These are phyloP conservation scores for Penicillium turbatum DNA, from an alignment of 495 filamentous ascomycete genomes.

Conservation along the genomic window DNA sequence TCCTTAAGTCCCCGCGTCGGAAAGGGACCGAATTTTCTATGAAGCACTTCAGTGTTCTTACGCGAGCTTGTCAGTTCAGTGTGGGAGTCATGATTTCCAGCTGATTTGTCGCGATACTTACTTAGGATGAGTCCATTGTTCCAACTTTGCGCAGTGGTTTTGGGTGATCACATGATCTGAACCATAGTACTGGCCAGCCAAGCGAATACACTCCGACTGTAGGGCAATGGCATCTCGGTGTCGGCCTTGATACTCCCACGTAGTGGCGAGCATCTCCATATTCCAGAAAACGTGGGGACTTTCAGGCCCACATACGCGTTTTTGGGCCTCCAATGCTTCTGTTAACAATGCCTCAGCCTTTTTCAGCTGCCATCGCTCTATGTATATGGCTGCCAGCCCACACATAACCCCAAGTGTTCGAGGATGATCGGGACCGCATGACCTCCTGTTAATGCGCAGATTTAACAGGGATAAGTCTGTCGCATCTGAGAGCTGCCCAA, in stretches of 20 bases:
- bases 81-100: not conserved
- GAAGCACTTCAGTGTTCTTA: not conserved
- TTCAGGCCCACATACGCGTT: slow-evolving; percentile 4
- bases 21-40: not conserved
- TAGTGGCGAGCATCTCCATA: not conserved
- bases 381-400: not conserved
- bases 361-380: slow-evolving; percentile 5
- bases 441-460: not conserved
- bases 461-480: not conserved
- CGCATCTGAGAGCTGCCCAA: slow-evolving; percentile 8
- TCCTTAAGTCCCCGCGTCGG: not conserved
- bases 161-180: not conserved
- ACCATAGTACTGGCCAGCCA: not conserved
- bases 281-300: not conserved
- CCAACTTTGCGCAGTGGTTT: not conserved
- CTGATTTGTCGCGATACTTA: not conserved
- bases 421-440: slow-evolving; percentile 8
- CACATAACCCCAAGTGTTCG: slow-evolving; percentile 5
- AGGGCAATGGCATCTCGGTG: not conserved
- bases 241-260: not conserved
- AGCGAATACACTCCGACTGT: not conserved
- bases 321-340: not conserved
- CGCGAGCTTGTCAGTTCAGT: not conserved
- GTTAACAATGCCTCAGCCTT: slow-evolving; percentile 1
- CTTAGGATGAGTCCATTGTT: not conserved